A percentile compares a stretch with the other conserved stretches of the same genome.
These are phyloP conservation scores for Barnettozyma pratensis DNA, from an alignment of 805 yeast genomes.

Conservation along the genomic window DNA sequence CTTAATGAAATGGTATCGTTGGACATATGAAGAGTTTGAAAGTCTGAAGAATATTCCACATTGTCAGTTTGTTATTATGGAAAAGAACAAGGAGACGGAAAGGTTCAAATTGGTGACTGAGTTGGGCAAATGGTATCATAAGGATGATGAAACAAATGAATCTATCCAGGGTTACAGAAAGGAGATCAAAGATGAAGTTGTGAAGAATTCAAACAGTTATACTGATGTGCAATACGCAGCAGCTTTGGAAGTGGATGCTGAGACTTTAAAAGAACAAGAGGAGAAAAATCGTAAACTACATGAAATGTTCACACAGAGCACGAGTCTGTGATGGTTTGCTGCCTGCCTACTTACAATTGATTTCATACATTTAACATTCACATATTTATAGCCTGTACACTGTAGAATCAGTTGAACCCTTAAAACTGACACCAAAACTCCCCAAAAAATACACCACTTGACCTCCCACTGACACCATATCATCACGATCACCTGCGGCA, in stretches of 20 bases:
- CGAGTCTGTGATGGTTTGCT: neutral
- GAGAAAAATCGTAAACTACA: constrained; percentile 39
- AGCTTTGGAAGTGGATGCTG: constrained; percentile 14
- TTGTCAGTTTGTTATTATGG: constrained; percentile 80
- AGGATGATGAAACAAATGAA: neutral
- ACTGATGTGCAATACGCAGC: constrained; percentile 14
- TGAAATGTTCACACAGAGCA: constrained; percentile 30
- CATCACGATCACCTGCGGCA: too few species aligned
- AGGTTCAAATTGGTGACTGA: constrained; percentile 56
- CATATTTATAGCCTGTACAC: too few species aligned
- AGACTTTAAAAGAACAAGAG: constrained; percentile 29
- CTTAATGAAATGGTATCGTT: constrained; percentile 89
- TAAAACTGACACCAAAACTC: too few species aligned
- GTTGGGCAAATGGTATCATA: constrained; percentile 58
- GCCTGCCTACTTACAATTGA: neutral
- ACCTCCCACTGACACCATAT: too few species aligned
- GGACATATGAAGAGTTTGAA: constrained; percentile 90
- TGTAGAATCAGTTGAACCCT: too few species aligned
- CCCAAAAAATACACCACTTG: too few species aligned
- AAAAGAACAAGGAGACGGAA: constrained; percentile 42
- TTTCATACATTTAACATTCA: neutral
- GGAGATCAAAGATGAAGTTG: constrained; percentile 20
- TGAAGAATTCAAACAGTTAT: constrained; percentile 22
- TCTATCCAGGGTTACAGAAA: constrained; percentile 2
- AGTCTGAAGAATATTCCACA: constrained; percentile 77